A percentile compares a stretch with the other conserved stretches of the same genome.
These are phyloP conservation scores for Croton setiger DNA, from an alignment of 441 rosid species.

Conservation along the genomic window DNA sequence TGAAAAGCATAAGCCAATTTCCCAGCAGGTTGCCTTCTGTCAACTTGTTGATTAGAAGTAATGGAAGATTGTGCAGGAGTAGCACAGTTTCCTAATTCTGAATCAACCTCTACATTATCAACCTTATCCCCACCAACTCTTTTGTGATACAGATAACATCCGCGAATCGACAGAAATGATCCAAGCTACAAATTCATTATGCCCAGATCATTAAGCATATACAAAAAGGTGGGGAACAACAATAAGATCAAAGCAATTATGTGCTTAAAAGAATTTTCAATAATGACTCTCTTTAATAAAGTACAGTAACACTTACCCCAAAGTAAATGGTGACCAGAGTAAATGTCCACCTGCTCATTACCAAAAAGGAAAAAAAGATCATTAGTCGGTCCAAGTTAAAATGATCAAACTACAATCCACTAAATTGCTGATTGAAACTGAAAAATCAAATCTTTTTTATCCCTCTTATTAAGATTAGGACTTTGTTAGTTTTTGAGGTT, in stretches of 20 bases:
- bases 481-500: too few species aligned
- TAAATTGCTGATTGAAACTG: background rate
- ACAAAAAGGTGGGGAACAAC: background rate
- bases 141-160: constrained; percentile 69
- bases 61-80: constrained; percentile 23
- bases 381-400: constrained; percentile 1
- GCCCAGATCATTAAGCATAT: background rate
- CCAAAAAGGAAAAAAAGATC: constrained; percentile 15
- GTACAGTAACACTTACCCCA: constrained; percentile 47
- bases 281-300: background rate
- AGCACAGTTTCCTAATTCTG: constrained; percentile 52
- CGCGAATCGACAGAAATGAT: constrained; percentile 61
- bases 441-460: background rate
- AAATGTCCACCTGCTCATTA: constrained; percentile 80
- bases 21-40: constrained; percentile 49
- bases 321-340: constrained; percentile 67
- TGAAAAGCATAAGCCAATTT: constrained; percentile 66
- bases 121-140: constrained; percentile 64
- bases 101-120: constrained; percentile 63
- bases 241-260: background rate
- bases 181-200: constrained; percentile 53
- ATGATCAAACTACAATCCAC: background rate
- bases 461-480: background rate
- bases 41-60: constrained; percentile 22
- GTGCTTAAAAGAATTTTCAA: background rate